Conservation (phyloP, 2,329 filamentous ascomycete species). For the Phoma sp. region DNA sequence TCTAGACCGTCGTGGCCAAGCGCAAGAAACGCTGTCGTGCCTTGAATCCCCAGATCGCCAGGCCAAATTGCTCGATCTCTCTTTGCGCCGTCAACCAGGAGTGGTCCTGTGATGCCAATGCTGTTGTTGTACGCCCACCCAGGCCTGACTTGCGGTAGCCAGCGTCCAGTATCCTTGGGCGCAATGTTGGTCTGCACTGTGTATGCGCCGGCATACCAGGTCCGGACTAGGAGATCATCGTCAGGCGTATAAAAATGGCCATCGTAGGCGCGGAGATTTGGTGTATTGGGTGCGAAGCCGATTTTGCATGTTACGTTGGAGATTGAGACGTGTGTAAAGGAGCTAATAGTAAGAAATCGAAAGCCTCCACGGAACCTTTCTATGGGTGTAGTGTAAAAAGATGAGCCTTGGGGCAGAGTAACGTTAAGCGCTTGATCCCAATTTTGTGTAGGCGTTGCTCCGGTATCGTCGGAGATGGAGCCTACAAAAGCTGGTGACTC, state of each 20-base stretch:
- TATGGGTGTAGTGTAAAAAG: constrained; percentile 12
- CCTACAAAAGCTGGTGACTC: constrained; percentile 23
- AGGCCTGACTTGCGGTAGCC: constrained; percentile 23
- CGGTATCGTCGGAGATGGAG: constrained; percentile 24
- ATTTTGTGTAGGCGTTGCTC: constrained; percentile 16
- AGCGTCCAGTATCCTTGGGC: constrained; percentile 43
- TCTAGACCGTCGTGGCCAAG: constrained; percentile 18
- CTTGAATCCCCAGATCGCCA: constrained; percentile 28
- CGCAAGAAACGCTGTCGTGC: constrained; percentile 11
- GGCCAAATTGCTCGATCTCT: constrained; percentile 49
- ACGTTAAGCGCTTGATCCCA: constrained; percentile 21
- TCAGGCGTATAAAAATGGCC: constrained; percentile 49
- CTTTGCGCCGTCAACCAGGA: constrained; percentile 51
- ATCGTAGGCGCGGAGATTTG: constrained; percentile 59
- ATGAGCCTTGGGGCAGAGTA: constrained; percentile 3
- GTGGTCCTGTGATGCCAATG: constrained; percentile 40
- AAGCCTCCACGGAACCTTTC: constrained; percentile 26
- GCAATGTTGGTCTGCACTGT: constrained; percentile 49
- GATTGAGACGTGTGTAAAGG: constrained; percentile 4
- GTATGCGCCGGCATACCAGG: constrained; percentile 61
- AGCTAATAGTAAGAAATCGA: constrained; percentile 22
- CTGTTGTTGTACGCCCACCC: constrained; percentile 48
- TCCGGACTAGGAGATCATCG: constrained; percentile 58
- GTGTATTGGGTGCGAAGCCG: constrained; percentile 56
- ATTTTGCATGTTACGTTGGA: constrained; percentile 39